phyloP scores from a whole-genome alignment of 148 eudicot species.

The Vaccinium vitisidaea region DNA sequence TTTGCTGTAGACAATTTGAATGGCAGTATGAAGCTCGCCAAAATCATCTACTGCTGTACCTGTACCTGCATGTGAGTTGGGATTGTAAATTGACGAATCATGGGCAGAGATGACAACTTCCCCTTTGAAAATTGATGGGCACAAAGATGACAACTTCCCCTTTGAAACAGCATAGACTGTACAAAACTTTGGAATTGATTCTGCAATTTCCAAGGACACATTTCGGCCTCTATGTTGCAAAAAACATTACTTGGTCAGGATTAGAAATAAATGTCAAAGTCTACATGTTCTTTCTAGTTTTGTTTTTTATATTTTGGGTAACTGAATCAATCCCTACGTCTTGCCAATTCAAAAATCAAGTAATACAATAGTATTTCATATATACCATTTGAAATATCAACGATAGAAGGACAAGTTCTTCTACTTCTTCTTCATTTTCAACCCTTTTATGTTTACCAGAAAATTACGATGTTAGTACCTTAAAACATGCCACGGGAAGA shows the following conservation, averaged over 20 bases:
- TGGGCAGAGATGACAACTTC: conserved; percentile 52
- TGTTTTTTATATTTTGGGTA: not conserved
- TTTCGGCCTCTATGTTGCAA: conserved; percentile 40
- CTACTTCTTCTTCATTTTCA: not conserved
- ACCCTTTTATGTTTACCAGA: not conserved
- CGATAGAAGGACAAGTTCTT: not conserved
- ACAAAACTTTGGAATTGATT: conserved; percentile 62
- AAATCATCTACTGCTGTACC: not conserved
- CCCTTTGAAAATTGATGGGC: conserved; percentile 66
- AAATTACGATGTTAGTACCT: conserved; percentile 41
- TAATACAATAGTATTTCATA: not conserved
- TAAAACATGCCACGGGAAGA: conserved; percentile 73
- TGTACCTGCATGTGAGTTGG: conserved; percentile 47
- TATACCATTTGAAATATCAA: not conserved
- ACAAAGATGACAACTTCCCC: conserved; percentile 73
- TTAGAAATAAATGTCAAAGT: not conserved
- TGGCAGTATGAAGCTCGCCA: not conserved
- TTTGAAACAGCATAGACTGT: conserved; percentile 74
- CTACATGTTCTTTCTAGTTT: not conserved
- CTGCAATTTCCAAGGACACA: conserved; percentile 66
- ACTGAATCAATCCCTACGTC: not conserved
- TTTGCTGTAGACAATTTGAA: not conserved
- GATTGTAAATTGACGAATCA: conserved; percentile 49
- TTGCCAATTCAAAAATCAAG: not conserved
- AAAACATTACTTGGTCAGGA: not conserved